Base-by-base conservation (phyloP, 2,329 filamentous ascomycete genomes). In the Xylaria sp. region DNA sequence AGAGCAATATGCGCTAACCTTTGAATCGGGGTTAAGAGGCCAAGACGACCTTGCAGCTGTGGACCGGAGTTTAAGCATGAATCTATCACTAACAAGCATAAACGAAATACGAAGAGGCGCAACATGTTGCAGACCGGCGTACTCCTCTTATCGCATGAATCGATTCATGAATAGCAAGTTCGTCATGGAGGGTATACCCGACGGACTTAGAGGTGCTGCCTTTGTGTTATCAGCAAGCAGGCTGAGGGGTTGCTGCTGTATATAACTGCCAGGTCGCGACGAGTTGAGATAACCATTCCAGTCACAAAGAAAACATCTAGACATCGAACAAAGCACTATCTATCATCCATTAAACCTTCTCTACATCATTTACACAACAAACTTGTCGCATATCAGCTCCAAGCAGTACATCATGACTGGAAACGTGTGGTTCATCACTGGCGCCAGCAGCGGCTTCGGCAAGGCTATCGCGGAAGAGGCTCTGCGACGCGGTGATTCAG, bases 381-480 rank as follows among this genome's bases (percentile, higher is more conserved):
- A 46, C 15, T 57, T 42, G 6, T 23, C 31, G 15, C 15, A 46
- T 31, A 7, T 17, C 20, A 57, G 20, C 54, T 36, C 23, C 33
- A 65, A 10, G 9, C 26, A 53, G 46, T 4, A 31, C 54, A 68
- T 7, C 42, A 72, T 72, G 70, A 33, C 67, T 13, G 44, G 58
- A 49, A 77, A 77, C 53, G 80, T 85, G 36, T 88, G 86, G 85
- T 83, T 88, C 77, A 83, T 88, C 73, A 83, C 82, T 11, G 86
- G 84, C 31, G 81, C 81, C 54, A 85, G 84, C 26, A 85, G 82
- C 20, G 86, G 86, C 59, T 84, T 88, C 67, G 86, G 86, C 6
- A 77, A 78, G 5, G 76, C 79, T 6, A 82, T 87, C 33, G 81
- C 82, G 36, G 73, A 80, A 36, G 73, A 78, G 11, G 82, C 85